These are phyloP conservation scores for Incumbomyces lentus DNA, from an alignment of 2,329 filamentous ascomycete species.

Conservation along the genomic window DNA sequence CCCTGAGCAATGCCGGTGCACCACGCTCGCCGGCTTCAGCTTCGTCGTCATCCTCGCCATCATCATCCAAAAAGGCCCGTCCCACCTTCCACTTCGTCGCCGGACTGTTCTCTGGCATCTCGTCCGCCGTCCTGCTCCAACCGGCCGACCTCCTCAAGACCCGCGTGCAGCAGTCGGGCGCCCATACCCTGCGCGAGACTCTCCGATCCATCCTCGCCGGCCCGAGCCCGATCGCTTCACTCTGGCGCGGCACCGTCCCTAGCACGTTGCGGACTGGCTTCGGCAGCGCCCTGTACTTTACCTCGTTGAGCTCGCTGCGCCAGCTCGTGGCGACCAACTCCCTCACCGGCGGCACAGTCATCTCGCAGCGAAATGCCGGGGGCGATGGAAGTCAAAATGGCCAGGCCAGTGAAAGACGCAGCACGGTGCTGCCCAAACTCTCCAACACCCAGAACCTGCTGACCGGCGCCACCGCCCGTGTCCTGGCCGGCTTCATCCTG, in stretches of 20 bases:
- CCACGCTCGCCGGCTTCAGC: too few relatives aligned
- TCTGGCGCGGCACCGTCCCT: slow-evolving; percentile 89
- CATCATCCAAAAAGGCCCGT: slow-evolving; percentile 16
- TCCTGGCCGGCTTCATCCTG: slow-evolving; percentile 76
- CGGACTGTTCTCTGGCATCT: slow-evolving; percentile 75
- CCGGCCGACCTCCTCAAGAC: slow-evolving; percentile 96
- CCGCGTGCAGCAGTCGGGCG: slow-evolving; percentile 77
- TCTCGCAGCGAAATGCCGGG: not conserved
- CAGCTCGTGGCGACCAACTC: slow-evolving; percentile 40
- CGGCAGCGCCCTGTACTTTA: slow-evolving; percentile 90
- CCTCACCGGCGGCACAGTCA: slow-evolving; percentile 13
- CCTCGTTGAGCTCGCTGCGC: slow-evolving; percentile 73
- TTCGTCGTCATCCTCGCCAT: not conserved
- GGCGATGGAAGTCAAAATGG: not conserved
- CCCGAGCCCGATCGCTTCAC: slow-evolving; percentile 55
- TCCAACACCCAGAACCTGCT: slow-evolving; percentile 75
- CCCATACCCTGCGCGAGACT: slow-evolving; percentile 57
- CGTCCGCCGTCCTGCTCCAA: slow-evolving; percentile 82
- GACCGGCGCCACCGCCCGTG: slow-evolving; percentile 73
- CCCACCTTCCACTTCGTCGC: slow-evolving; percentile 71
- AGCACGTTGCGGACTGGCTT: slow-evolving; percentile 89
- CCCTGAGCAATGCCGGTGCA: too few relatives aligned
- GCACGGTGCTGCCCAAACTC: slow-evolving; percentile 66
- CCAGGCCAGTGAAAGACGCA: slow-evolving; percentile 8
- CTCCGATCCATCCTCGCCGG: slow-evolving; percentile 59